A percentile compares a stretch with the other conserved stretches of the same genome.
Evolutionary conservation across 2,329 filamentous ascomycete species (phyloP).

Genomic region (Calonectria honghensis): DNA sequence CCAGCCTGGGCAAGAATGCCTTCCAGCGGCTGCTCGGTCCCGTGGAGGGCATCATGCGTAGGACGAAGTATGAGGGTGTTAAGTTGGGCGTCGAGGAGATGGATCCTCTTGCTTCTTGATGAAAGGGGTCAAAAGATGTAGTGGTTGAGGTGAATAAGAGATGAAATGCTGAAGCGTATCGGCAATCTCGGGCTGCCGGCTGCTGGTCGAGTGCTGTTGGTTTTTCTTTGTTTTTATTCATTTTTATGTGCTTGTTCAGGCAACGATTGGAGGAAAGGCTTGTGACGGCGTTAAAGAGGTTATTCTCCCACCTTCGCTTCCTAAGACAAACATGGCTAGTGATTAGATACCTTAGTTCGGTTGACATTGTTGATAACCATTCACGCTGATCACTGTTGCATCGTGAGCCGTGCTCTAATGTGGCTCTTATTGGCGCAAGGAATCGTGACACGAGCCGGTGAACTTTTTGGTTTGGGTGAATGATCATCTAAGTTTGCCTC

Average conservation of each 20-base stretch:
- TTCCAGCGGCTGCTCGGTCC: conserved; percentile 95
- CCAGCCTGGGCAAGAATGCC: conserved; percentile 92
- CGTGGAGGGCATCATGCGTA: conserved; percentile 94
- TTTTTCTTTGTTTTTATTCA: conserved; percentile 39
- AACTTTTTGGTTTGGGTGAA: background rate
- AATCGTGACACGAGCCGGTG: too few relatives aligned
- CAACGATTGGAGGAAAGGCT: conserved; percentile 49
- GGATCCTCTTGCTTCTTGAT: conserved; percentile 73
- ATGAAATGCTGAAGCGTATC: conserved; percentile 36
- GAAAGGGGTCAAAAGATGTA: conserved; percentile 25
- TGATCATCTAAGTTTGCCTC: background rate
- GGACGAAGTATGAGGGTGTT: conserved; percentile 79
- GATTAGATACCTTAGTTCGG: conserved; percentile 60
- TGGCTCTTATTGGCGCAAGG: background rate
- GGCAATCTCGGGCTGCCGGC: conserved; percentile 32
- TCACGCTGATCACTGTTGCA: background rate
- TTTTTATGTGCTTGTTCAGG: conserved; percentile 35
- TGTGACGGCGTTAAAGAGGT: conserved; percentile 56
- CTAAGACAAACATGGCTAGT: conserved; percentile 60
- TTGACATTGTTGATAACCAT: conserved; percentile 48
- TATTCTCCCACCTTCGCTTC: conserved; percentile 58
- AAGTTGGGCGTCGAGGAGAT: conserved; percentile 79
- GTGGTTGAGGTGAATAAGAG: conserved; percentile 27
- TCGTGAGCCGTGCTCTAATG: background rate
- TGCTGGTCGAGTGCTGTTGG: conserved; percentile 34